phyloP scores from a whole-genome alignment of 176 grass and related monocot genomes.

The Calamus simplicifolius region DNA sequence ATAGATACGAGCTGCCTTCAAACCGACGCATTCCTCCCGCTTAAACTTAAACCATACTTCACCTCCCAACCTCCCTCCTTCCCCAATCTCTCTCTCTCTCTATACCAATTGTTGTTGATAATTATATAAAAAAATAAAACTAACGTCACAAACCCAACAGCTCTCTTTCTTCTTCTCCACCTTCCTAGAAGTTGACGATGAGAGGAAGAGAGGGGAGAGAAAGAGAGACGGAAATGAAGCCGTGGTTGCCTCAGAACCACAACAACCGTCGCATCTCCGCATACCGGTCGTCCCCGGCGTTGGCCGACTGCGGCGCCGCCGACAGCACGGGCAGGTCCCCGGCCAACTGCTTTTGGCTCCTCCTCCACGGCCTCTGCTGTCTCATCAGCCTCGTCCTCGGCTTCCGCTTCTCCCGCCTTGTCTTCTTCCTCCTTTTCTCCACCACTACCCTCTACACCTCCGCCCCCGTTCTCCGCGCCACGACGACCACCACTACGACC shows the following conservation, averaged over 20 bases:
- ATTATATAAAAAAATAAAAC: no score
- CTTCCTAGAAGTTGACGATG: background rate
- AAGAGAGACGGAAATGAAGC: conserved; percentile 27
- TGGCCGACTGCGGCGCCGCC: conserved; percentile 7
- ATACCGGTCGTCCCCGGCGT: conserved; percentile 29
- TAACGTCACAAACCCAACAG: no score
- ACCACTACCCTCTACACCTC: conserved; percentile 32
- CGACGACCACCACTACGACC: conserved; percentile 1
- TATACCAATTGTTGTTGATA: no score
- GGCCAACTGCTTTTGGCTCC: conserved; percentile 41
- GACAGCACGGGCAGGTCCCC: conserved; percentile 25
- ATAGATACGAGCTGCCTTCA: no score
- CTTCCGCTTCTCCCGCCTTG: conserved; percentile 90
- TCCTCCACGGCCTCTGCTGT: conserved; percentile 85
- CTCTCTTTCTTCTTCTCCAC: background rate
- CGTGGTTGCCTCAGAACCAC: conserved; percentile 28
- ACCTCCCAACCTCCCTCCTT: no score
- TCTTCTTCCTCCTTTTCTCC: conserved; percentile 84
- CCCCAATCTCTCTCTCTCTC: no score
- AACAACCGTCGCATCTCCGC: conserved; percentile 31
- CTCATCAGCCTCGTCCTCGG: conserved; percentile 67
- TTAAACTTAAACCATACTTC: no score
- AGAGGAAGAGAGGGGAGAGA: background rate
- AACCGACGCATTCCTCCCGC: no score
- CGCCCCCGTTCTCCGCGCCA: conserved; percentile 18